Base-by-base conservation (phyloP, 2,329 filamentous ascomycete species). In the Nothopassalora personata region DNA sequence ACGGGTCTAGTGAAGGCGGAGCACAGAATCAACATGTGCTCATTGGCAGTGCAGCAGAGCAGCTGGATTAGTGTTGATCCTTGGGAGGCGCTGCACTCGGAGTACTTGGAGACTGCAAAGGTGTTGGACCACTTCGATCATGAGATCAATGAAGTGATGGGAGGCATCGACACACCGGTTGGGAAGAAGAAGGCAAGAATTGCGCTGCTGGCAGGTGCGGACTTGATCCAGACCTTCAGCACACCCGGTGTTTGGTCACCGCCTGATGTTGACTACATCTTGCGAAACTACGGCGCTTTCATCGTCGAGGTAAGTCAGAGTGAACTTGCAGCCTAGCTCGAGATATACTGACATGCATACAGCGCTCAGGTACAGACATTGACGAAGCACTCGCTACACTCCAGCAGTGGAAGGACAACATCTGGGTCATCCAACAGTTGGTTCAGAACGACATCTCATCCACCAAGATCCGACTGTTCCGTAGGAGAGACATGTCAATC, bases 91-190 rank as follows among this genome's bases (percentile, higher is more conserved):
- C 79, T 88, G 68, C 86, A 95, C 76, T 84, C 87, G 69, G 82
- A 89, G 65, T 97, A 96, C 72, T 87, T 91, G 62, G 91, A 91
- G 15, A 97, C 93, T 0, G 93, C 92, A 43, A 84, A 88, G 67
- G 92, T 96, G 45, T 80, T 97, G 52, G 91, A 96, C 70, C 93
- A 97, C 75, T 94, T 97, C 68, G 86, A 95, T 66, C 78, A 93
- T 71, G 91, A 97, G 73, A 90, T 97, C 72, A 96, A 97, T 72
- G 82, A 84, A 27, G 83, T 90, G 48, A 79, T 86, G 31, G 86
- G 88, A 43, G 92, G 92, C 6, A 84, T 94, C 31, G 82, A 89
- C 68, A 83, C 82, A 50, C 80, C 81, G 19, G 82, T 87, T 64
- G 90, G 90, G 60, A 84, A 82, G 70, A 87, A 85, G 73, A 83